Evolutionary conservation across 805 yeast genomes (phyloP), one percentile per base, ranked within the genome.

Genomic region (Cyberlindnera americana): DNA sequence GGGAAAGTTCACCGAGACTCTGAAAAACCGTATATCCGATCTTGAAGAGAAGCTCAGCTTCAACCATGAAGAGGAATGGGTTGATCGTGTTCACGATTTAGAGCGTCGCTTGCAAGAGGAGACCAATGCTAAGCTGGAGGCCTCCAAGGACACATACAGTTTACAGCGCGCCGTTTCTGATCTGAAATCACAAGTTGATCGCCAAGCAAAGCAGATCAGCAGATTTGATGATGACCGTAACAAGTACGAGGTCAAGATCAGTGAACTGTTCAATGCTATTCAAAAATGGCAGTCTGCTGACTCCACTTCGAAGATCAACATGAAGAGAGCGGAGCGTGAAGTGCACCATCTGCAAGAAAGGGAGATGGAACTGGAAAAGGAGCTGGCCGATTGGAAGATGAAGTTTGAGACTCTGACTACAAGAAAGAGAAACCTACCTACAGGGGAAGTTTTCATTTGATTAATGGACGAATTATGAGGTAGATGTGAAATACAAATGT

Each of bases 171-270:
- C 70, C 5, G 61, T 79, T 22, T 75, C 73, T 35, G 81, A 79
- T 21, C 60, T 81, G 33, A 71, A 73, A 40, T 66, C 68, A 26
- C 69, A 75, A 33, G 67, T 70, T 38, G 76, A 70, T 21, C 74
- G 68, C 46, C 82, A 81, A 48, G 53, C 66, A 4, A 66, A 65
- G 32, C 70, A 77, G 18, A 66, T 76, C 26, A 67, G 70, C 37
- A 62, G 70, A 38, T 78, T 78, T 42, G 75, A 75, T 44, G 79
- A 73, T 36, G 89, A 82, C 48, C 78, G 77, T 52, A 65, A 72
- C 44, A 70, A 71, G 38, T 70, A 73, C 44, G 81, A 77, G 45
- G 66, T 69, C 32, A 74, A 75, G 41, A 67, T 80, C 23, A 45
- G 58, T 12, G 72, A 63, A 56, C 65, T 69, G 62, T 72, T 61